Percentiles rank a stretch among this genome's conserved stretches.
Evolutionary conservation across 164 flowering plant species (phyloP).

Genomic region (Chimonanthus salicifolius): DNA sequence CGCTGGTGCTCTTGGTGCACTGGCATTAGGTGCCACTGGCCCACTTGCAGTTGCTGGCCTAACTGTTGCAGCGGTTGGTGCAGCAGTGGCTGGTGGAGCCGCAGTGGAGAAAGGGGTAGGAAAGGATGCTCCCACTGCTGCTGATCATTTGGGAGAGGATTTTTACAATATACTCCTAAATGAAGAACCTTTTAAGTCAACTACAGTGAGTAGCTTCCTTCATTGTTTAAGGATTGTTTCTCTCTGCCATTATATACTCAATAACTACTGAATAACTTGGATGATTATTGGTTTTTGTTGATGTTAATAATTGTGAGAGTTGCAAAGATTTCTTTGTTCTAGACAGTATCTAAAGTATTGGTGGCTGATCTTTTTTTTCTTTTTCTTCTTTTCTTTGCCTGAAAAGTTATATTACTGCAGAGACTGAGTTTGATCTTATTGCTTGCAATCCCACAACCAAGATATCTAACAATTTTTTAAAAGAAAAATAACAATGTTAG

Average conservation of each 20-base stretch:
- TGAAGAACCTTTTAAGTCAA: slow-evolving; percentile 93
- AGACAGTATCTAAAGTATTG: too few species aligned
- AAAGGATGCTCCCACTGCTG: slow-evolving; percentile 80
- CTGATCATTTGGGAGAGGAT: slow-evolving; percentile 64
- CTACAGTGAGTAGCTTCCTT: slow-evolving; percentile 45
- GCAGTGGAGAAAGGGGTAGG: slow-evolving; percentile 63
- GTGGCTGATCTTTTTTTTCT: too few species aligned
- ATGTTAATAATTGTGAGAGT: too few species aligned
- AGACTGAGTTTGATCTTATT: too few species aligned
- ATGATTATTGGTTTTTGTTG: too few species aligned
- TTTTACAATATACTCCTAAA: slow-evolving; percentile 76
- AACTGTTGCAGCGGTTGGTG: slow-evolving; percentile 78
- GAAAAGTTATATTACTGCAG: too few species aligned
- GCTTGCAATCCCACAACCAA: too few species aligned
- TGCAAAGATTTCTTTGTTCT: too few species aligned
- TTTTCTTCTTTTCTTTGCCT: too few species aligned
- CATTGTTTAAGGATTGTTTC: not conserved
- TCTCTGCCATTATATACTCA: not conserved
- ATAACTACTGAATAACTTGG: too few species aligned
- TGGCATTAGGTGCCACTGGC: slow-evolving; percentile 80
- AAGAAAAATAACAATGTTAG: too few species aligned
- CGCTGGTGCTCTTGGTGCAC: slow-evolving; percentile 76
- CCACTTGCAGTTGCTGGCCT: slow-evolving; percentile 85
- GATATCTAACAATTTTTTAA: too few species aligned
- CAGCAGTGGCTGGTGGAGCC: slow-evolving; percentile 82